Evolutionary conservation across 1,139 yeast species (phyloP), one percentile per base, ranked within the genome.

Genomic region (Candida sanyaensis): DNA sequence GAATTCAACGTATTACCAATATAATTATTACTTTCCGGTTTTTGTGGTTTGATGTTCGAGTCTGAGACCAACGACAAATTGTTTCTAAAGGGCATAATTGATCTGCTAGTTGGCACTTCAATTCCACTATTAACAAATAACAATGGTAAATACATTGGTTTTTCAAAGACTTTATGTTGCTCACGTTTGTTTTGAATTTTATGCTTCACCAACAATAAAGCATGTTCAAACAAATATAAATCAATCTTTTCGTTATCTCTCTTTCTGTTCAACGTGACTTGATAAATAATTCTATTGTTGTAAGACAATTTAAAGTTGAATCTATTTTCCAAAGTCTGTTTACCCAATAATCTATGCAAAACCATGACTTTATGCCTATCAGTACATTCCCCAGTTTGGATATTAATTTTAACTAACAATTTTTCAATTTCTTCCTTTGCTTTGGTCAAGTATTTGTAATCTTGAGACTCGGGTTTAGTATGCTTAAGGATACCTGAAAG

Each of bases 321-420:
- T 49, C 73, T 63, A 45, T 71, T 76, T 54, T 75, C 79, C 61
- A 93, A 91, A 29, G 92, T 91, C 61, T 86, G 88, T 63, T 92
- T 96, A 46, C 97, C 97, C 46, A 76, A 64, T 37, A 74, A 64
- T 64, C 93, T 88, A 61, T 90, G 92, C 64, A 95, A 76, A 47
- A 91, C 87, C 77, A 91, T 87, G 53, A 93, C 78, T 59, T 91
- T 90, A 69, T 91, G 92, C 55, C 97, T 80, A 72, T 93, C 97
- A 34, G 96, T 93, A 44, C 96, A 90, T 59, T 87, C 92, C 66
- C 99, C 99, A 44, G 96, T 88, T 61, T 92, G 97, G 41, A 83
- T 75, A 66, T 95, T 95, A 56, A 93, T 91, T 63, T 88, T 81
- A 28, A 79, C 84, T 69, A 93, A 80, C 50, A 91, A 83, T 54